Evolutionary conservation across 176 grass and related monocot genomes (phyloP).

Genomic region (Typha latifolia): DNA sequence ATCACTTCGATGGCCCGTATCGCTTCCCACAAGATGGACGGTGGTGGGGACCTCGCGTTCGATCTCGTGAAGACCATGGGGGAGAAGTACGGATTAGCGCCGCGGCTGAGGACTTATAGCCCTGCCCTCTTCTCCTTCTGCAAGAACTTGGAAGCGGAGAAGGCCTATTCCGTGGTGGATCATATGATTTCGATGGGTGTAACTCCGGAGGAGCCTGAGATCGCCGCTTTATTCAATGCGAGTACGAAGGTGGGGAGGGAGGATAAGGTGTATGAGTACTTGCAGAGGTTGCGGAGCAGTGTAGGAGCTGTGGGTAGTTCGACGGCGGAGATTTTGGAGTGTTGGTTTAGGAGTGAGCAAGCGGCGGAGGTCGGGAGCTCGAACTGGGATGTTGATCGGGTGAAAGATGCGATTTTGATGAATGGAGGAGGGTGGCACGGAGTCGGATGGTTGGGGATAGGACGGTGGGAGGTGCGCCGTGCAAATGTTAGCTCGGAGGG

Average conservation of each 20-base stretch:
- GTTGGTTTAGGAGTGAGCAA: slow-evolving; percentile 42
- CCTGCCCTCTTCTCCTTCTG: slow-evolving; percentile 57
- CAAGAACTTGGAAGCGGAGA: slow-evolving; percentile 31
- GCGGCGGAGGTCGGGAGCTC: slow-evolving; percentile 6
- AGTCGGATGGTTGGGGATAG: slow-evolving; percentile 45
- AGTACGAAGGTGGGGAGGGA: slow-evolving; percentile 35
- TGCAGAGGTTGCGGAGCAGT: slow-evolving; percentile 51
- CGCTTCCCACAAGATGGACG: slow-evolving; percentile 9
- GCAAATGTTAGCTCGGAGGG: slow-evolving; percentile 24
- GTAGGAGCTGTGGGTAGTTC: slow-evolving; percentile 25
- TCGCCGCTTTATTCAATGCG: slow-evolving; percentile 41
- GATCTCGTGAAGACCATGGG: slow-evolving; percentile 52
- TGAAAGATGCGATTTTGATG: slow-evolving; percentile 38
- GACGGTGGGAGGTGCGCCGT: slow-evolving; percentile 47
- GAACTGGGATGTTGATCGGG: slow-evolving; percentile 21
- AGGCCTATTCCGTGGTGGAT: slow-evolving; percentile 48
- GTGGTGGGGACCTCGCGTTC: slow-evolving; percentile 52
- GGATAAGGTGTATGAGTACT: slow-evolving; percentile 63
- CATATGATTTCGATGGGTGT: slow-evolving; percentile 55
- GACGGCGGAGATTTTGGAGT: slow-evolving; percentile 31
- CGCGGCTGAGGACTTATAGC: slow-evolving; percentile 67
- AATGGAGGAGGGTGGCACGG: slow-evolving; percentile 71
- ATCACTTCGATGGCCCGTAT: slow-evolving; percentile 38
- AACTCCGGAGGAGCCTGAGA: slow-evolving; percentile 55
- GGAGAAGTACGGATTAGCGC: slow-evolving; percentile 44